A percentile compares a stretch with the other conserved stretches of the same genome.
phyloP scores from a whole-genome alignment of 257 asterid species.

The Nicotiana knightiana region DNA sequence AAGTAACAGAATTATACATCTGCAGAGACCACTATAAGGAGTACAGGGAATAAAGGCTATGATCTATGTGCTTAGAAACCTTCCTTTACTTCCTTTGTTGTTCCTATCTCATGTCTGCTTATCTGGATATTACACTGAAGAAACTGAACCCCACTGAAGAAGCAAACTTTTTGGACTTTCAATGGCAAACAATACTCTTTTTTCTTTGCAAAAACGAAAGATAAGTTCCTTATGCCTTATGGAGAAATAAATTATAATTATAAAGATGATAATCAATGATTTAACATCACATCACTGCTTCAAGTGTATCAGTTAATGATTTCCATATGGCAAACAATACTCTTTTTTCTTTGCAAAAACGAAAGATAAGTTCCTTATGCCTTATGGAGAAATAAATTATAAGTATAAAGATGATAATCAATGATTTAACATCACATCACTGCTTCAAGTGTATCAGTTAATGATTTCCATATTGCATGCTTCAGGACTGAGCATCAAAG shows the following conservation, averaged over 20 bases:
- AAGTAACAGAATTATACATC: neutral
- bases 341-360: neutral
- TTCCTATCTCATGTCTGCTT: neutral
- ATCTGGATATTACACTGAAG: neutral
- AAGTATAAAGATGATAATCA: neutral
- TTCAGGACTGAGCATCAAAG: neutral
- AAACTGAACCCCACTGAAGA: neutral
- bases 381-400: neutral
- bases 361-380: neutral
- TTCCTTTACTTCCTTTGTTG: neutral
- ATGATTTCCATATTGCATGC: neutral
- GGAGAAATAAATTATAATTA: neutral
- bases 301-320: neutral
- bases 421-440: neutral
- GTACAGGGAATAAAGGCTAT: neutral
- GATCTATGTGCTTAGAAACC: neutral
- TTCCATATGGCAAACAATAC: neutral
- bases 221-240: neutral
- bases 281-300: neutral
- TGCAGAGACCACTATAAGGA: neutral
- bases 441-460: neutral
- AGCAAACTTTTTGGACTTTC: neutral
- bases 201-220: neutral
- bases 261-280: neutral
- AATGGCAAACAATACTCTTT: neutral